Base-by-base conservation (phyloP, 2,329 filamentous ascomycete genomes). In the Fusarium illudens region DNA sequence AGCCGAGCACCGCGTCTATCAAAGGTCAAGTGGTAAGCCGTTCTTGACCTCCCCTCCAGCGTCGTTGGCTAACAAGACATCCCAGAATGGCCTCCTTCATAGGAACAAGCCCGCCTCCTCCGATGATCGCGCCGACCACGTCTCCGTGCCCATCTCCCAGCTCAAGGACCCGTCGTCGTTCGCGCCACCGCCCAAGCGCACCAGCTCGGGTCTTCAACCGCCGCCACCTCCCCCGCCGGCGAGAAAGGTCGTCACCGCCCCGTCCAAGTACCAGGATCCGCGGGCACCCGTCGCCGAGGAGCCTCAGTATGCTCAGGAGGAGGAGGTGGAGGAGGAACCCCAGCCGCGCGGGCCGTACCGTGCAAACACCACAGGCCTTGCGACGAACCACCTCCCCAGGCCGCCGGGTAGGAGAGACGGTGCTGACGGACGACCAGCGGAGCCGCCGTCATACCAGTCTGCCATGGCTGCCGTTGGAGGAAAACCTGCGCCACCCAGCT, bases 121-220 rank as follows among this genome's bases (percentile, higher is more conserved):
- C 15, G 68, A 74, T 2, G 60, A 71, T 27, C 71, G 76, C 15
- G 63, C 71, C 20, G 71, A 78, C 58, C 82, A 83, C 68, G 77
- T 80, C 44, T 79, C 86, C 30, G 83, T 84, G 15, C 93, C 94
- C 2, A 80, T 96, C 42, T 84, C 88, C 9, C 84, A 87, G 4
- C 84, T 97, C 29, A 89, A 88, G 75, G 93, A 97, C 75, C 94
- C 93, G 1, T 78, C 87, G 1, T 86, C 88, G 15, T 97, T 97
- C 76, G 93, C 87, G 3, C 92, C 93, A 22, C 94, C 94, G 25
- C 94, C 94, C 1, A 94, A 88, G 72, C 91, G 80, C 34, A 77
- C 77, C 27, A 73, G 74, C 61, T 67, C 77, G 42, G 85, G 79
- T 78, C 75, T 72, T 42, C 68, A 64, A 13, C 70, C 73, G 4